phyloP scores from a whole-genome alignment of 805 yeast genomes.

The Ogataea methanolica region DNA sequence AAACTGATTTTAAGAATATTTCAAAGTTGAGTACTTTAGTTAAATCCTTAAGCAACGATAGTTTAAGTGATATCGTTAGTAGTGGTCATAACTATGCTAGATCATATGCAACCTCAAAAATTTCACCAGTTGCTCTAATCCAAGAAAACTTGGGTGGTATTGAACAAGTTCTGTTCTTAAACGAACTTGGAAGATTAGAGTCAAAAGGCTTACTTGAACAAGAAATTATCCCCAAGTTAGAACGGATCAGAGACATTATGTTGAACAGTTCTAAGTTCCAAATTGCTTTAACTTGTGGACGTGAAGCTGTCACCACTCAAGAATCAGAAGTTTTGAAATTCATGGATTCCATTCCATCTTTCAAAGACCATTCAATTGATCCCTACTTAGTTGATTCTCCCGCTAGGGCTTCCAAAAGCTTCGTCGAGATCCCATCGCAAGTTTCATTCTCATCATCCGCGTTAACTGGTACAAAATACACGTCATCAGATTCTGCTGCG shows the following conservation, averaged over 20 bases:
- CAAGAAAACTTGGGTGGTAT: slow-evolving; percentile 70
- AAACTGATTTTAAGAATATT: slow-evolving; percentile 62
- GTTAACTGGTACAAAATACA: slow-evolving; percentile 60
- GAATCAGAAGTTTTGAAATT: slow-evolving; percentile 35
- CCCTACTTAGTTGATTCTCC: slow-evolving; percentile 10
- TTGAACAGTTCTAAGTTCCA: slow-evolving; percentile 39
- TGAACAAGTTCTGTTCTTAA: slow-evolving; percentile 67
- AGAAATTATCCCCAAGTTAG: slow-evolving; percentile 62
- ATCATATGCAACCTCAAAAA: slow-evolving; percentile 56
- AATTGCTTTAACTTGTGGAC: slow-evolving; percentile 57
- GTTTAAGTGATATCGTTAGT: slow-evolving; percentile 75
- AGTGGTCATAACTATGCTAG: slow-evolving; percentile 85
- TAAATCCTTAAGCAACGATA: slow-evolving; percentile 70
- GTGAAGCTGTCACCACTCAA: slow-evolving; percentile 32
- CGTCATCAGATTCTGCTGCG: slow-evolving; percentile 73
- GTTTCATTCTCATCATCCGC: slow-evolving; percentile 78
- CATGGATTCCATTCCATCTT: slow-evolving; percentile 9
- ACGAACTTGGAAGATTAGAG: slow-evolving; percentile 51
- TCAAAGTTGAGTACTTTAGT: slow-evolving; percentile 72
- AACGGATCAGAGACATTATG: slow-evolving; percentile 43
- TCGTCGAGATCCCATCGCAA: slow-evolving; percentile 77
- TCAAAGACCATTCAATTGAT: slow-evolving; percentile 4
- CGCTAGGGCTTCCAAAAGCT: slow-evolving; percentile 30
- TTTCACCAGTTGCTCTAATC: slow-evolving; percentile 57
- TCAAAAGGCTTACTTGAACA: slow-evolving; percentile 43